Evolutionary conservation across 164 flowering plant genomes (phyloP).

Genomic region (Tetrastigma voinierianum): DNA sequence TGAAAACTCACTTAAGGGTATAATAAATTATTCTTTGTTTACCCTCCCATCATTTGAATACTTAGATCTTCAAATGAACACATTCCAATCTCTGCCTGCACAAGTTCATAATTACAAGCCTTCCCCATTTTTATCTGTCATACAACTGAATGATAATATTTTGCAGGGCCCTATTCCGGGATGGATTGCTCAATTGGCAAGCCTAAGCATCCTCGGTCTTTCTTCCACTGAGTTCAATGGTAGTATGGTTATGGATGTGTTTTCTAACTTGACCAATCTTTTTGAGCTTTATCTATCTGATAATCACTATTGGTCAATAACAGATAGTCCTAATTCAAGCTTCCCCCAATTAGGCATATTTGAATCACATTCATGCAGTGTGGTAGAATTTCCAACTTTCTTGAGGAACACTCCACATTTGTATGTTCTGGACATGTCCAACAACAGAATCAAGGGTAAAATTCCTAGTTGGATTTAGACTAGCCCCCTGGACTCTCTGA

Average conservation of each 20-base stretch:
- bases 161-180: not conserved
- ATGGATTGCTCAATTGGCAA: not conserved
- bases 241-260: not conserved
- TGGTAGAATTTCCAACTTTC: constrained; percentile 7
- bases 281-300: not conserved
- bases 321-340: not conserved
- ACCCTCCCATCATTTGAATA: too few relatives aligned
- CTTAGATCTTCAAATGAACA: not conserved
- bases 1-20: too few relatives aligned
- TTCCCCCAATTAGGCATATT: not conserved
- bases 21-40: too few relatives aligned
- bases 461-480: not conserved
- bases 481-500: not conserved
- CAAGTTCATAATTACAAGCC: too few relatives aligned
- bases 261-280: not conserved
- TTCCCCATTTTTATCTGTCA: too few relatives aligned
- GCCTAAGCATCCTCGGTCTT: not conserved
- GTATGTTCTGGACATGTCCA: constrained; percentile 1
- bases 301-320: not conserved
- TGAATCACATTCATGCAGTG: constrained; percentile 1
- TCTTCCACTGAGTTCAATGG: constrained; percentile 8
- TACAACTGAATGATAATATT: too few relatives aligned
- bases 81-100: too few relatives aligned
- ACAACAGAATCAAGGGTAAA: constrained; percentile 2
- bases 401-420: not conserved